phyloP scores from a whole-genome alignment of 2,329 filamentous ascomycete species.

The Fusarium protoensiforme region DNA sequence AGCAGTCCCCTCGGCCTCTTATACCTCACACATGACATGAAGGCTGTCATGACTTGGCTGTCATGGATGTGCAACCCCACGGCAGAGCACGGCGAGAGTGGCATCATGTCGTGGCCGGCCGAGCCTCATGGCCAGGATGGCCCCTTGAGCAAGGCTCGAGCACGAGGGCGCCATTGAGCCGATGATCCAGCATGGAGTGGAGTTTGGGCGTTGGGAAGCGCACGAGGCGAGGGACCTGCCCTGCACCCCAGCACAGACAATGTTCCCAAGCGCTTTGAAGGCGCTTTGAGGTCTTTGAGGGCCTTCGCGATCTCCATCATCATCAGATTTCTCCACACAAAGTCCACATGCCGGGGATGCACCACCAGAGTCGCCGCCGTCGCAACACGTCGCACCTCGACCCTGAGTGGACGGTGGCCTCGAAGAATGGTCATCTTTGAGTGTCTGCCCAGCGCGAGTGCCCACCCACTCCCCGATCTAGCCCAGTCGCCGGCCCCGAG shows the following conservation, averaged over 20 bases:
- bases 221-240: slow-evolving; percentile 24
- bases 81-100: slow-evolving; percentile 16
- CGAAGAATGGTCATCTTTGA: slow-evolving; percentile 20
- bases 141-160: background rate
- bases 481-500: slow-evolving; percentile 35
- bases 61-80: slow-evolving; percentile 11
- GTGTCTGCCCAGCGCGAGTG: slow-evolving; percentile 41
- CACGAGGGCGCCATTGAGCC: slow-evolving; percentile 16
- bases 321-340: slow-evolving; percentile 38
- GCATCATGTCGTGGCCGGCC: slow-evolving; percentile 28
- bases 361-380: slow-evolving; percentile 36
- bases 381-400: slow-evolving; percentile 42
- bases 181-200: slow-evolving; percentile 21
- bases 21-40: slow-evolving; percentile 22
- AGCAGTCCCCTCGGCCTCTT: slow-evolving; percentile 17
- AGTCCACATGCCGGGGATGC: slow-evolving; percentile 38
- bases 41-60: background rate
- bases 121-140: slow-evolving; percentile 31
- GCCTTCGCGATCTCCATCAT: slow-evolving; percentile 31
- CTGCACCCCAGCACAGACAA: slow-evolving; percentile 36
- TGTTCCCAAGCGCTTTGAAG: slow-evolving; percentile 24
- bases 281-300: slow-evolving; percentile 7
- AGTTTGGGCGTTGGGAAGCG: slow-evolving; percentile 11
- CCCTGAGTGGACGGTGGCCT: slow-evolving; percentile 34
- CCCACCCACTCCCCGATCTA: slow-evolving; percentile 42